Conservation (phyloP, 208 protist species). For the Leishmania tarentolae region DNA sequence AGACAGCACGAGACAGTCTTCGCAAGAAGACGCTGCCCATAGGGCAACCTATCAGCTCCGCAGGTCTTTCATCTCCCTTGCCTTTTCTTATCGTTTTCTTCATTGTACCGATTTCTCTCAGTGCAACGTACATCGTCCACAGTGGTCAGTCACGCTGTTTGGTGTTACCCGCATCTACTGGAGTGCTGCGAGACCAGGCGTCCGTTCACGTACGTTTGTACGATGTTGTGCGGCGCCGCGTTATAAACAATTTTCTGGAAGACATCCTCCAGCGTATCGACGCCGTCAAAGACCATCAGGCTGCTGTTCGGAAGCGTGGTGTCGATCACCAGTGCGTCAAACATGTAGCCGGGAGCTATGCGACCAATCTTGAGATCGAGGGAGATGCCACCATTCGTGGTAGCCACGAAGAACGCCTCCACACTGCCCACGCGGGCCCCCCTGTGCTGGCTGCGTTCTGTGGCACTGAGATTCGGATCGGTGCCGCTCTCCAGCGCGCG, state of each 20-base stretch:
- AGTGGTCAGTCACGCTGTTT: neutral
- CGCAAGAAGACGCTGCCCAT: neutral
- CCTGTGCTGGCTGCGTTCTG: slow-evolving; percentile 31
- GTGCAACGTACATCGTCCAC: neutral
- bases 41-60: neutral
- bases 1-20: neutral
- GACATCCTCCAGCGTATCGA: slow-evolving; percentile 59
- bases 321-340: slow-evolving; percentile 91
- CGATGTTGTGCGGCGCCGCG: slow-evolving; percentile 63
- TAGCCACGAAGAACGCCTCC: slow-evolving; percentile 90
- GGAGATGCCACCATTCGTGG: slow-evolving; percentile 80
- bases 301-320: slow-evolving; percentile 44
- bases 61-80: neutral
- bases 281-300: slow-evolving; percentile 57
- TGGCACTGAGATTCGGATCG: slow-evolving; percentile 27
- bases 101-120: neutral
- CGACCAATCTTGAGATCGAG: slow-evolving; percentile 90
- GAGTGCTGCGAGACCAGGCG: slow-evolving; percentile 47
- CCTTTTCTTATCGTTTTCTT: neutral
- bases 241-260: slow-evolving; percentile 85
- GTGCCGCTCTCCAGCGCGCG: slow-evolving; percentile 62
- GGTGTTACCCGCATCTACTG: neutral
- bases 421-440: slow-evolving; percentile 46
- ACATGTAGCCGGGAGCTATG: slow-evolving; percentile 84
- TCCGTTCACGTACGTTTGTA: slow-evolving; percentile 66